Evolutionary conservation across 2,329 filamentous ascomycete species (phyloP).

Genomic region (Venturiaceae sp.): DNA sequence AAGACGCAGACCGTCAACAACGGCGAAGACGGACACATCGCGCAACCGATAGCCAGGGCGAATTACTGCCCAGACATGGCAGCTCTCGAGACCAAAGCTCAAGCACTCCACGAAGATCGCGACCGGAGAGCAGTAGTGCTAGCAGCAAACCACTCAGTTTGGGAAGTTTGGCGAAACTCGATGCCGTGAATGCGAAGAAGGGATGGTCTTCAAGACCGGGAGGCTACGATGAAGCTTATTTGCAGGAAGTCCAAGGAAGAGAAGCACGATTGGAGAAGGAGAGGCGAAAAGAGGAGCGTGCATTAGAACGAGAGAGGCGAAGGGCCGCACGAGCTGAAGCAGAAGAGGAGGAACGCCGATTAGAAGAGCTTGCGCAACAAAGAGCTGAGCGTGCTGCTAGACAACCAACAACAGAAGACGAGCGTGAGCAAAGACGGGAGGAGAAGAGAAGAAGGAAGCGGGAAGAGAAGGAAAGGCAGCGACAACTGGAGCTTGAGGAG

Average conservation of each 20-base stretch:
- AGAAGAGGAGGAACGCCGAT: constrained; percentile 19
- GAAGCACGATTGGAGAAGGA: constrained; percentile 20
- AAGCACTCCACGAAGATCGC: not conserved
- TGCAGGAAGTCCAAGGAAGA: constrained; percentile 17
- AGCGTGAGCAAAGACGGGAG: constrained; percentile 30
- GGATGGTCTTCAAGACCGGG: constrained; percentile 27
- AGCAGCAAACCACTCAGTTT: constrained; percentile 31
- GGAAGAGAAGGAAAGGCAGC: constrained; percentile 23
- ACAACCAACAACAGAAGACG: constrained; percentile 17
- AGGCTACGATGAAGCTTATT: constrained; percentile 28
- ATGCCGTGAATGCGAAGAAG: constrained; percentile 50
- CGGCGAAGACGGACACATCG: constrained; percentile 21
- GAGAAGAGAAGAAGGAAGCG: constrained; percentile 27
- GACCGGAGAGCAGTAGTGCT: constrained; percentile 12
- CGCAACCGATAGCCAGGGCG: constrained; percentile 28
- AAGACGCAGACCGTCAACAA: constrained; percentile 8
- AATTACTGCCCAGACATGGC: constrained; percentile 15
- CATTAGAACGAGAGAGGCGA: constrained; percentile 25
- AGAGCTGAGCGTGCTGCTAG: constrained; percentile 16
- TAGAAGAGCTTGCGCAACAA: constrained; percentile 14
- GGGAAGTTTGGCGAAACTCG: constrained; percentile 54
- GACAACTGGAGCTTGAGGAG: constrained; percentile 9
- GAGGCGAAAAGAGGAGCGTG: constrained; percentile 22
- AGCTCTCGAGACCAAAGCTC: constrained; percentile 11
- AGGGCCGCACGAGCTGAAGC: constrained; percentile 21